Base-by-base conservation (phyloP, 2,329 filamentous ascomycete genomes). In the Trichoderma asperellum region DNA sequence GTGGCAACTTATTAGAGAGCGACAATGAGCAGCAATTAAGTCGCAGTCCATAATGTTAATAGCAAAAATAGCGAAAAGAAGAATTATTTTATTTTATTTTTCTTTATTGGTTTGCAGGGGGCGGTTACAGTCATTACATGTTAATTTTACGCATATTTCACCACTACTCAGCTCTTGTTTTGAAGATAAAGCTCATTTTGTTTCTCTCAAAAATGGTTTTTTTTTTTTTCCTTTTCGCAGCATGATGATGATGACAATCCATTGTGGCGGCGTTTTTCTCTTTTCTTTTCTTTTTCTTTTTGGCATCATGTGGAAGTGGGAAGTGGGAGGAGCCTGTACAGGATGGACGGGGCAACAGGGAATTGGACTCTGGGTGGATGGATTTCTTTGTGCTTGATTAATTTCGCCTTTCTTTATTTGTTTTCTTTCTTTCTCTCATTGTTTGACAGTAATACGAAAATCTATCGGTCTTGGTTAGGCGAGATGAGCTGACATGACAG, bases 1-100 rank as follows among this genome's bases (percentile, higher is more conserved):
- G 66, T 18, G 40, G 40, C 70, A 73, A 74, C 53, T 69, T 73
- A 47, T 70, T 74, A 52, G 73, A 75, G 58, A 72, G 75, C 62
- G 35, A 40, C 61, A 70, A 61, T 16, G 58, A 57, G 71, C 65
- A 70, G 43, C 40, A 65, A 53, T 52, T 18, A 29, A 55, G 64
- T 55, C 49, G 57, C 49, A 56, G 64, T 27, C 57, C 55, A 53
- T 70, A 56, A 57, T 62, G 37, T 52, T 53, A 67, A 69, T 69
- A 34, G 27, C 47, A 24, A 57, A 29, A 65, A 24, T 37, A 2
- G 53, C 55, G 53, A 53, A 16, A 24, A 40, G 14, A 35, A 57
- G 29, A 49, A 40, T 59, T 29, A 32, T 59, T 59, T 58, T 43
- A 3, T 32, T 43, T 6, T 5, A 32, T n/a, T 43, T 8, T n/a